A percentile compares a stretch with the other conserved stretches of the same genome.
Conservation (phyloP, 306 rosid species). For the Boehmeria nivea region DNA sequence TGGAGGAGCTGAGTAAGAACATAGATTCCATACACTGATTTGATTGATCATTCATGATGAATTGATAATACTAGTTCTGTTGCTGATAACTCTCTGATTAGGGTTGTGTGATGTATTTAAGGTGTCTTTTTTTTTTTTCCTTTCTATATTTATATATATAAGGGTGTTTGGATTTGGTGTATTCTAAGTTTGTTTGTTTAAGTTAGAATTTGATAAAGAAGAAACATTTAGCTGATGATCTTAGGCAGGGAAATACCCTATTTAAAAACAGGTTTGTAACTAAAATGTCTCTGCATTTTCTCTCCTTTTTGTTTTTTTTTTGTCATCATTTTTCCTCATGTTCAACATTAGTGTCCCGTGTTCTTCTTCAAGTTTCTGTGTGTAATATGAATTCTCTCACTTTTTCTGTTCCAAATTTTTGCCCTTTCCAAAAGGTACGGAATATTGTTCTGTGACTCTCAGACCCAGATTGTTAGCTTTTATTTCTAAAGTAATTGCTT, state of each 20-base stretch:
- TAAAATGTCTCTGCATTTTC: constrained; percentile 33
- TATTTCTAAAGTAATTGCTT: constrained; percentile 2
- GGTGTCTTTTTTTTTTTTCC: constrained; percentile 24
- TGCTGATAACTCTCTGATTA: constrained; percentile 50
- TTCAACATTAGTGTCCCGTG: constrained; percentile 28
- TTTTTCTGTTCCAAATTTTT: constrained; percentile 20
- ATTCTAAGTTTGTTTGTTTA: constrained; percentile 48
- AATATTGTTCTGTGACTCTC: not conserved
- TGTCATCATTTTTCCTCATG: constrained; percentile 18
- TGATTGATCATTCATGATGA: not conserved
- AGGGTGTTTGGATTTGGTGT: constrained; percentile 63
- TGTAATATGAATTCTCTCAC: constrained; percentile 30
- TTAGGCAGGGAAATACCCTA: constrained; percentile 57
- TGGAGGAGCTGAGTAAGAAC: constrained; percentile 93
- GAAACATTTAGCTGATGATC: constrained; percentile 39
- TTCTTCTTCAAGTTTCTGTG: constrained; percentile 40
- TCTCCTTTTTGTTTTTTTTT: constrained; percentile 28
- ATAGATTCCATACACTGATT: constrained; percentile 52
- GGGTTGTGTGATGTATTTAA: constrained; percentile 84
- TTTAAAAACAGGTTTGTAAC: constrained; percentile 69
- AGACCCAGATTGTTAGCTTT: not conserved
- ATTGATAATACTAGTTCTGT: constrained; percentile 11
- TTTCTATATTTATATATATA: constrained; percentile 36
- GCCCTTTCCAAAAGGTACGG: constrained; percentile 12
- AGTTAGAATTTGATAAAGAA: constrained; percentile 24